These are phyloP conservation scores for Balamuthia mandrillaris DNA, from an alignment of 208 protist species.

Conservation along the genomic window DNA sequence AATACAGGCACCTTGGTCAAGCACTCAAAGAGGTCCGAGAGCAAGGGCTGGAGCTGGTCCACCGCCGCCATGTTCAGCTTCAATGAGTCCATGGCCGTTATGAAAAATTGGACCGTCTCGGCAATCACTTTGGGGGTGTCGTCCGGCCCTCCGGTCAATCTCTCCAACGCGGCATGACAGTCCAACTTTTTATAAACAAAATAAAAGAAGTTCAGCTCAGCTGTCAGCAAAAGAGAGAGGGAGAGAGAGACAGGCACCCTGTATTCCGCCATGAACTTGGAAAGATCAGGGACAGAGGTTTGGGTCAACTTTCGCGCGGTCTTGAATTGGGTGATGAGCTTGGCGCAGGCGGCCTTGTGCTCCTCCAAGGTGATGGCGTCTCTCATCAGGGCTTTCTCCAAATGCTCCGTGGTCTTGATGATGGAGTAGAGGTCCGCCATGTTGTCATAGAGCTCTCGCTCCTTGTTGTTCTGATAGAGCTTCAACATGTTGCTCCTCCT, in stretches of 20 bases:
- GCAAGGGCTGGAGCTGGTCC: neutral
- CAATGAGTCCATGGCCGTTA: conserved; percentile 15
- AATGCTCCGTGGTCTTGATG: conserved; percentile 83
- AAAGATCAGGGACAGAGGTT: conserved; percentile 78
- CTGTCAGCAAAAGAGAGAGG: neutral
- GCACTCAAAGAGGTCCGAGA: neutral
- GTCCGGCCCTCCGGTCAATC: neutral
- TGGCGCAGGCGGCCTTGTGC: conserved; percentile 77
- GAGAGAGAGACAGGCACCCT: neutral
- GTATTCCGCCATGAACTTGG: conserved; percentile 84
- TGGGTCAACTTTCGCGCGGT: conserved; percentile 78
- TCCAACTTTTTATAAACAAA: neutral
- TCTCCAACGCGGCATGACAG: no score
- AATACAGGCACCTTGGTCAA: neutral
- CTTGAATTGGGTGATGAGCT: conserved; percentile 92
- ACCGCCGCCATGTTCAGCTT: neutral
- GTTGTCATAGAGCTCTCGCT: conserved; percentile 85
- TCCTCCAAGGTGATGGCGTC: conserved; percentile 83
- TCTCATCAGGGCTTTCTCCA: conserved; percentile 88
- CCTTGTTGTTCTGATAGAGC: conserved; percentile 53
- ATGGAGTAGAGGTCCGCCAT: conserved; percentile 90
- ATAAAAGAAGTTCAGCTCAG: neutral
- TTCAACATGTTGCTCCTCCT: no score
- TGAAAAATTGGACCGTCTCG: conserved; percentile 15
- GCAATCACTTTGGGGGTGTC: neutral